These are phyloP conservation scores for Stachybotrys echinatus DNA, from an alignment of 2,329 filamentous ascomycete species.

Conservation along the genomic window DNA sequence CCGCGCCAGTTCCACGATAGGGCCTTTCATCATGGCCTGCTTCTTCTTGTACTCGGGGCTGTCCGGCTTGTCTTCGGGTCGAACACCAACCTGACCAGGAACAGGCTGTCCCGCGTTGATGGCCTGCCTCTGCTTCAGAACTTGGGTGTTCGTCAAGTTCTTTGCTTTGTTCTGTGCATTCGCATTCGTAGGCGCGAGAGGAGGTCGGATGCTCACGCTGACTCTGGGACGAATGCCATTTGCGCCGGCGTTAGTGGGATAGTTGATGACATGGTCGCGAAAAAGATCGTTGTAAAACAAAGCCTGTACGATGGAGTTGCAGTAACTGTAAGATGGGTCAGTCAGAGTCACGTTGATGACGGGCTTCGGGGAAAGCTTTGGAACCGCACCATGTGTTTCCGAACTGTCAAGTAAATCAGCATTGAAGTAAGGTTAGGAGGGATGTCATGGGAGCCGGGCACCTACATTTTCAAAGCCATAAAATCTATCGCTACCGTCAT, in stretches of 20 bases:
- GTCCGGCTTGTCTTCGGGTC: slow-evolving; percentile 89
- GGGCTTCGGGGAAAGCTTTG: slow-evolving; percentile 2
- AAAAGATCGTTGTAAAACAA: slow-evolving; percentile 94
- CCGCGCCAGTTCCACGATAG: slow-evolving; percentile 77
- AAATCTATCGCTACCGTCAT: slow-evolving; percentile 94
- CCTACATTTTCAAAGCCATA: slow-evolving; percentile 97
- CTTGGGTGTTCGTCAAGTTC: slow-evolving; percentile 48
- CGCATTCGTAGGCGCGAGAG: slow-evolving; percentile 42
- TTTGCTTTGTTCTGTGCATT: slow-evolving; percentile 40
- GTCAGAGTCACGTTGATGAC: slow-evolving; percentile 2
- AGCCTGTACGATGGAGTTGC: slow-evolving; percentile 96
- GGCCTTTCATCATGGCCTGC: slow-evolving; percentile 80
- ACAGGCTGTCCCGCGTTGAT: slow-evolving; percentile 49
- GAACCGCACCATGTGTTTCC: slow-evolving; percentile 85
- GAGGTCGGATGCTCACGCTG: slow-evolving; percentile 56
- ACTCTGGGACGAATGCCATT: slow-evolving; percentile 51
- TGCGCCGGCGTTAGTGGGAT: slow-evolving; percentile 68
- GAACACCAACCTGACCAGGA: slow-evolving; percentile 46
- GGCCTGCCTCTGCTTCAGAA: slow-evolving; percentile 50
- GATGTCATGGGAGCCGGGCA: slow-evolving; percentile 13
- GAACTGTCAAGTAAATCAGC: slow-evolving; percentile 59
- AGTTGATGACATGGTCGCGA: slow-evolving; percentile 89
- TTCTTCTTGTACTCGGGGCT: slow-evolving; percentile 98
- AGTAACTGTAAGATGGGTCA: slow-evolving; percentile 62
- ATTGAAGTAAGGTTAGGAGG: not conserved